Evolutionary conservation across 2,329 filamentous ascomycete genomes (phyloP), one percentile per base, ranked within the genome.

Genomic region (Fusarium sp.): DNA sequence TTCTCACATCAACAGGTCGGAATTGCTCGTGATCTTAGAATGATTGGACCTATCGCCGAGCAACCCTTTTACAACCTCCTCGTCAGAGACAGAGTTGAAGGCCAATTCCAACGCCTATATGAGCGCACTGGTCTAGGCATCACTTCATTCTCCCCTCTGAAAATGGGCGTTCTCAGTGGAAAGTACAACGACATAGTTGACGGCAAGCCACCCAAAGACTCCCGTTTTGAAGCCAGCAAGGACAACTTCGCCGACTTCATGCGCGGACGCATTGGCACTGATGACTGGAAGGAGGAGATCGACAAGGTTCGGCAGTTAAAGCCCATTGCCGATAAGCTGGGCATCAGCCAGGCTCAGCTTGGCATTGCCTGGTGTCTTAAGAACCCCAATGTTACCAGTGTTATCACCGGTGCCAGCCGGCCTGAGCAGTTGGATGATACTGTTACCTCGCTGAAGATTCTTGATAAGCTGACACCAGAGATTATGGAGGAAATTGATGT

Each of bases 61-160:
- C 91, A 93, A 82, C 91, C 91, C 1, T 85, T 88, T 72, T 93
- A 93, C 83, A 93, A 92, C 82, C 85, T 92, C 75, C 83, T 93
- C 6, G 82, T 82, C 32, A 87, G 91, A 36, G 84, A 89, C 70
- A 88, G 88, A 76, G 90, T 93, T 22, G 91, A 93, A 80, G 85
- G 85, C 60, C 89, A 93, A 75, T 92, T 87, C 81, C 85, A 87
- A 68, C 88, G 88, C 38, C 82, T 93, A 24, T 92, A 91, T 79
- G 82, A 87, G 51, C 85, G 89, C 50, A 84, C 86, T 63, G 89
- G 89, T 2, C 82, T 90, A 3, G 91, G 90, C 4, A 81, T 92
- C 54, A 92, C 91, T 5, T 88, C 87, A 41, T 92, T 88, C 80
- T 88, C 85, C n/a, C 90, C 90, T 5, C 83, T 92, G 73, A 83